phyloP scores from a whole-genome alignment of 768 basidiomycete species.

The Rhizopogon vesiculosus region DNA sequence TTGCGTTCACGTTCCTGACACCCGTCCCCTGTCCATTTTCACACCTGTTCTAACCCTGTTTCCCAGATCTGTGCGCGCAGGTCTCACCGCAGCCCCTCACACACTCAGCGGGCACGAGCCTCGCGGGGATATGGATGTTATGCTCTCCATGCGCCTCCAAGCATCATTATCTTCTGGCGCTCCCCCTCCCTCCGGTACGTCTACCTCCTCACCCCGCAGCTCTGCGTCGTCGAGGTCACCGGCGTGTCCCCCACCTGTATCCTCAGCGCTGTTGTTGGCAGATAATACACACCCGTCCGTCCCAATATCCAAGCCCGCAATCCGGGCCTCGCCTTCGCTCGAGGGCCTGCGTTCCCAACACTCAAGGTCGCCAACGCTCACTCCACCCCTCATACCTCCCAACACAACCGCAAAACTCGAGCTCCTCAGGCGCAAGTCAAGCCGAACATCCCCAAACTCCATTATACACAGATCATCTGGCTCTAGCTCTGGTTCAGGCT shows the following conservation, averaged over 20 bases:
- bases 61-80: constrained; percentile 64
- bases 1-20: neutral
- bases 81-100: constrained; percentile 45
- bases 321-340: constrained; percentile 10
- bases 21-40: constrained; percentile 3
- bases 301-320: constrained; percentile 16
- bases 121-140: constrained; percentile 78
- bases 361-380: constrained; percentile 24
- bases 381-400: constrained; percentile 38
- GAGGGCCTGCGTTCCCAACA: constrained; percentile 16
- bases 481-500: neutral
- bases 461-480: neutral
- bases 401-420: constrained; percentile 34
- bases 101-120: constrained; percentile 50
- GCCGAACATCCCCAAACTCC: neutral
- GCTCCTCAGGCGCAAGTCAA: constrained; percentile 25
- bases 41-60: neutral
- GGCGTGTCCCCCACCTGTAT: constrained; percentile 24
- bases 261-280: neutral
- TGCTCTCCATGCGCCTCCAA: constrained; percentile 74
- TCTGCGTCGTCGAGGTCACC: constrained; percentile 16
- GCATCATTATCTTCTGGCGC: constrained; percentile 38
- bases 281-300: constrained; percentile 13
- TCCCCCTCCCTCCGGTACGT: constrained; percentile 3
- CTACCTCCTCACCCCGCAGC: constrained; percentile 5